Evolutionary conservation across 2,329 filamentous ascomycete species (phyloP).

Genomic region (Sordariomycetes sp.): DNA sequence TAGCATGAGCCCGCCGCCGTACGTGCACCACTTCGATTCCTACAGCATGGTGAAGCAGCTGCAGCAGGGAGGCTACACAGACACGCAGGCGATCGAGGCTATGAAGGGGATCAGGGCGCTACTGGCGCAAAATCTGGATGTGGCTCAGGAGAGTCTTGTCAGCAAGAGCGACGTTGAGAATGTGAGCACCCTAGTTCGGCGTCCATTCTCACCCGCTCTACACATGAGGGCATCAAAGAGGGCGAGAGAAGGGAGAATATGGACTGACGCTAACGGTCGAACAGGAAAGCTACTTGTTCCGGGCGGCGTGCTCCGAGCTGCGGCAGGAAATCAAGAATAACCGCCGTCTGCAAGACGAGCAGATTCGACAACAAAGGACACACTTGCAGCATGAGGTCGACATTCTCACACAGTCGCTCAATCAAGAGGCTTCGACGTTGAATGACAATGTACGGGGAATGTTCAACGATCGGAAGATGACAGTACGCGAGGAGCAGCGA

Average conservation of each 20-base stretch:
- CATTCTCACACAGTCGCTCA: slow-evolving; percentile 75
- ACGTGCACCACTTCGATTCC: slow-evolving; percentile 94
- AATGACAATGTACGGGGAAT: slow-evolving; percentile 91
- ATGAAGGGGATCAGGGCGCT: slow-evolving; percentile 88
- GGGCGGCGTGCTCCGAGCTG: slow-evolving; percentile 86
- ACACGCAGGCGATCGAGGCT: slow-evolving; percentile 66
- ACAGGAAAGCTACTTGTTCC: slow-evolving; percentile 81
- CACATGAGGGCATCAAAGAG: no score
- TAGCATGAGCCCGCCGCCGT: slow-evolving; percentile 64
- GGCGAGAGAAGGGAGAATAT: neutral
- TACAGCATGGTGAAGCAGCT: slow-evolving; percentile 82
- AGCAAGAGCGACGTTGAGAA: slow-evolving; percentile 93
- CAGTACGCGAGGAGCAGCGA: slow-evolving; percentile 79
- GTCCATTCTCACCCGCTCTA: no score
- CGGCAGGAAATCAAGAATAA: slow-evolving; percentile 77
- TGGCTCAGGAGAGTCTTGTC: slow-evolving; percentile 72
- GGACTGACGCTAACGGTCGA: neutral
- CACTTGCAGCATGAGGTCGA: slow-evolving; percentile 93
- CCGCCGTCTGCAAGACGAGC: slow-evolving; percentile 67
- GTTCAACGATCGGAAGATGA: slow-evolving; percentile 95
- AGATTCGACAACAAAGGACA: slow-evolving; percentile 72
- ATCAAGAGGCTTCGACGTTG: slow-evolving; percentile 71
- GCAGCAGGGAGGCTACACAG: slow-evolving; percentile 61
- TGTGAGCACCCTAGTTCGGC: slow-evolving; percentile 14
- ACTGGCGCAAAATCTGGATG: slow-evolving; percentile 68